phyloP scores from a whole-genome alignment of 2,329 filamentous ascomycete species.

The Moelleriella libera region DNA sequence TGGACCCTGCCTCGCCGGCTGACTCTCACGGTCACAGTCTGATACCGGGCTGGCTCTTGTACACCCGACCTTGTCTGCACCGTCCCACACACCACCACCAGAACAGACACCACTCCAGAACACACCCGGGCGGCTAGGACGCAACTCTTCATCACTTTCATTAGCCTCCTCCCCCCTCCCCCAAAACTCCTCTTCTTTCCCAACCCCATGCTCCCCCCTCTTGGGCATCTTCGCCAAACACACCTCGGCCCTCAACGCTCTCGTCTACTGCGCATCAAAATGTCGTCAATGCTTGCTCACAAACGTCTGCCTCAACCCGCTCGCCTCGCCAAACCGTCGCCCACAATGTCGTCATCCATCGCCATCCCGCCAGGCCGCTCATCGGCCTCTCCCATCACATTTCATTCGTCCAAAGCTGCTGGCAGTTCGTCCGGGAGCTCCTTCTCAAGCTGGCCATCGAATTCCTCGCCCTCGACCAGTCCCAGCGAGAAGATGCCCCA shows the following conservation, averaged over 20 bases:
- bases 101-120: neutral
- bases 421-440: conserved; percentile 29
- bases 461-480: conserved; percentile 42
- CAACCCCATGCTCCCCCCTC: neutral
- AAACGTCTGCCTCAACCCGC: neutral
- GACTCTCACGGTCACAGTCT: no score
- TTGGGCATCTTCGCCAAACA: neutral
- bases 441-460: conserved; percentile 28
- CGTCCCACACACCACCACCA: neutral
- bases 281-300: neutral
- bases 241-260: neutral
- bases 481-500: conserved; percentile 36
- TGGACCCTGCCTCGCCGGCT: no score
- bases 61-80: neutral
- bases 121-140: neutral
- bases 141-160: neutral
- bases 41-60: no score
- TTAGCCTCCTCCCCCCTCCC: neutral
- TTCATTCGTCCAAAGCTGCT: conserved; percentile 28
- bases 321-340: neutral
- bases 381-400: conserved; percentile 17
- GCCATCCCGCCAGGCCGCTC: conserved; percentile 41
- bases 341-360: conserved; percentile 52
- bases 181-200: neutral
- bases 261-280: neutral